A percentile compares a stretch with the other conserved stretches of the same genome.
These are phyloP conservation scores for Amanita polypyramis DNA, from an alignment of 768 basidiomycete genomes.

Conservation along the genomic window DNA sequence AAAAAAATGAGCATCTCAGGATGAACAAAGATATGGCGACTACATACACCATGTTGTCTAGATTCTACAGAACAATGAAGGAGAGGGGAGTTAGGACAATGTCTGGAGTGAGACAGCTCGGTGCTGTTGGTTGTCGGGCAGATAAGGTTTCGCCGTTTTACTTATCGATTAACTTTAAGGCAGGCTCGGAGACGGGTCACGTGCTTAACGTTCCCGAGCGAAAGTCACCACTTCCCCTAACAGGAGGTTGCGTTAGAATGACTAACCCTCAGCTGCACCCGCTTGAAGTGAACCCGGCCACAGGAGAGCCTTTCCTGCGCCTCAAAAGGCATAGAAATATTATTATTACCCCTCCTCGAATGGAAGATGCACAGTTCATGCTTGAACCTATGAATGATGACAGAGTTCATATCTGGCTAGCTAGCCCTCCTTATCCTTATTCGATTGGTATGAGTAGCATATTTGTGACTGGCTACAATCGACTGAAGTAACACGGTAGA, in stretches of 20 bases:
- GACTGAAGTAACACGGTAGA: constrained; percentile 12
- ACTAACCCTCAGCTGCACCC: constrained; percentile 25
- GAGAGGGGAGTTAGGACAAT: constrained; percentile 18
- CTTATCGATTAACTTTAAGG: constrained; percentile 33
- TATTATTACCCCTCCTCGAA: constrained; percentile 43
- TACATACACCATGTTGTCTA: constrained; percentile 79
- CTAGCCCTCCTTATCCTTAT: constrained; percentile 44
- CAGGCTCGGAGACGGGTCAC: constrained; percentile 15
- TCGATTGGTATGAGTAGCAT: constrained; percentile 14
- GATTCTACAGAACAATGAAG: constrained; percentile 24
- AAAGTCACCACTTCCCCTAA: too few species aligned
- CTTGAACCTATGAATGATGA: constrained; percentile 35
- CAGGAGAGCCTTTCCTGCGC: constrained; percentile 44
- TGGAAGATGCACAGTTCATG: constrained; percentile 25
- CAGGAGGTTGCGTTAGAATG: constrained; percentile 6
- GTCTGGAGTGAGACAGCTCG: constrained; percentile 25
- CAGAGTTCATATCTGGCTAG: constrained; percentile 30
- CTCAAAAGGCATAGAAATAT: constrained; percentile 40
- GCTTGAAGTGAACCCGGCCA: constrained; percentile 28
- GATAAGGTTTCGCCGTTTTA: constrained; percentile 26
- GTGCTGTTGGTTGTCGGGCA: constrained; percentile 25
- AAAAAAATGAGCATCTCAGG: constrained; percentile 20
- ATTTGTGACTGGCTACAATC: not conserved
- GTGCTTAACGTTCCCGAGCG: too few species aligned
- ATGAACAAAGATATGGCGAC: constrained; percentile 7